Percentiles rank a stretch among this genome's conserved stretches.
Evolutionary conservation across 192 early-diverging fungal genomes (phyloP).

Genomic region (Pilaira anomala): DNA sequence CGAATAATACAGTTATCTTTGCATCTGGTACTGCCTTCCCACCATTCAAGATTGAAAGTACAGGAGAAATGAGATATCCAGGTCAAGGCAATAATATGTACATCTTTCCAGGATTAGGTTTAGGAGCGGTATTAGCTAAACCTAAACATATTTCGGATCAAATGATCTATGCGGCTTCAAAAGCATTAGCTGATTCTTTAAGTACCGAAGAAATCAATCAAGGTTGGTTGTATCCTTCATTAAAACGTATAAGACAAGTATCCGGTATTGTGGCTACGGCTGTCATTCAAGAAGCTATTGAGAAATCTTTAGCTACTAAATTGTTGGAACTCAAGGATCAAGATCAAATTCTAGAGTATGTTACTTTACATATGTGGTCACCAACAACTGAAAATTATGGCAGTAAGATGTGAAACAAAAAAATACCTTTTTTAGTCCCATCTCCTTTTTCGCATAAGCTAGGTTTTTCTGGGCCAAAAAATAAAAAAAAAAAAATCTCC

Average conservation of each 20-base stretch:
- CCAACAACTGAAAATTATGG: slow-evolving; percentile 26
- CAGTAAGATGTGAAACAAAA: slow-evolving; percentile 1
- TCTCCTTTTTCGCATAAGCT: too few species aligned
- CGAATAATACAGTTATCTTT: slow-evolving; percentile 90
- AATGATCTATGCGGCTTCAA: slow-evolving; percentile 80
- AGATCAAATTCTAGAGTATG: slow-evolving; percentile 21
- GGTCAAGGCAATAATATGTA: slow-evolving; percentile 97
- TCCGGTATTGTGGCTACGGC: slow-evolving; percentile 81
- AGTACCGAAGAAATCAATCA: slow-evolving; percentile 63
- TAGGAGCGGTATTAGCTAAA: slow-evolving; percentile 78
- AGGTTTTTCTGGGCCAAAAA: too few species aligned
- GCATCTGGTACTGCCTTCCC: slow-evolving; percentile 97
- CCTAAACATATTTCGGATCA: slow-evolving; percentile 72
- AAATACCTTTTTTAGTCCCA: too few species aligned
- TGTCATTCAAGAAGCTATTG: slow-evolving; percentile 50
- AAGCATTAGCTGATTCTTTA: slow-evolving; percentile 74
- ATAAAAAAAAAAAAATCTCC: background rate
- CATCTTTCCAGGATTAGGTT: slow-evolving; percentile 92
- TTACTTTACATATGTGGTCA: slow-evolving; percentile 31
- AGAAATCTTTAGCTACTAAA: slow-evolving; percentile 19
- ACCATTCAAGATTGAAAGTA: slow-evolving; percentile 61
- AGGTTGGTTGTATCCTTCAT: slow-evolving; percentile 80
- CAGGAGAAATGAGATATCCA: slow-evolving; percentile 56
- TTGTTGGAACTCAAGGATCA: slow-evolving; percentile 2
- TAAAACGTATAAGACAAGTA: slow-evolving; percentile 85